A percentile compares a stretch with the other conserved stretches of the same genome.
These are phyloP conservation scores for Penicillium crystallinum DNA, from an alignment of 495 filamentous ascomycete species.

Conservation along the genomic window DNA sequence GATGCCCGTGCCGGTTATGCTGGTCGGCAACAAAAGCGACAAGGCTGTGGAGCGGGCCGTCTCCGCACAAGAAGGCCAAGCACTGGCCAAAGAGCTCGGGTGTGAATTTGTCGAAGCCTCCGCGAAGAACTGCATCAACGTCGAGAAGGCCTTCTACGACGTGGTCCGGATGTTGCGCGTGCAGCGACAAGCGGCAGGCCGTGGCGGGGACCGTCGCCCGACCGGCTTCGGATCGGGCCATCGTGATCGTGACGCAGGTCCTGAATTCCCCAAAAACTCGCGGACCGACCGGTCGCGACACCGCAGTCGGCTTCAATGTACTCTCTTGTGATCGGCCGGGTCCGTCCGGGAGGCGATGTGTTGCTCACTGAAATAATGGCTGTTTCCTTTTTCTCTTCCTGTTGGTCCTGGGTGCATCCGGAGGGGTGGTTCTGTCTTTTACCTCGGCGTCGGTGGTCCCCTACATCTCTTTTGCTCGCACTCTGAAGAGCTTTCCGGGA, in stretches of 20 bases:
- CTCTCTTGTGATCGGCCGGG: conserved; percentile 34
- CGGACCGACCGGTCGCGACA: conserved; percentile 40
- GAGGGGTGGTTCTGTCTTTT: conserved; percentile 30
- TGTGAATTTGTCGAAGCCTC: conserved; percentile 98
- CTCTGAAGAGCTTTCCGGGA: neutral
- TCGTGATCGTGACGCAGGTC: conserved; percentile 37
- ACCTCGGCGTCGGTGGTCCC: conserved; percentile 24
- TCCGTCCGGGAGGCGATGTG: conserved; percentile 12
- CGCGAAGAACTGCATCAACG: conserved; percentile 99
- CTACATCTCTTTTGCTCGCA: conserved; percentile 6
- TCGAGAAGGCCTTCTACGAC: conserved; percentile 98
- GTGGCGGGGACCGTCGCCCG: conserved; percentile 37
- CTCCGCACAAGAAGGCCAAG: conserved; percentile 91
- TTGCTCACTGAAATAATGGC: conserved; percentile 1
- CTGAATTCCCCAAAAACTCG: conserved; percentile 41
- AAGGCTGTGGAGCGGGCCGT: conserved; percentile 92
- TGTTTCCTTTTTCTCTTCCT: conserved; percentile 13
- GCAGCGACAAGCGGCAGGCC: conserved; percentile 56
- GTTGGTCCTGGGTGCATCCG: conserved; percentile 30
- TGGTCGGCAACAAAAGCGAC: conserved; percentile 98
- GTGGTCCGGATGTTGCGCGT: conserved; percentile 85
- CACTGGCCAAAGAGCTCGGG: conserved; percentile 82
- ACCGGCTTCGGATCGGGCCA: conserved; percentile 29
- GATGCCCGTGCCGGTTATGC: conserved; percentile 86
- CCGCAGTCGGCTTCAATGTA: conserved; percentile 37